Evolutionary conservation across 169 alveolate genomes (phyloP), one percentile per base, ranked within the genome.

Genomic region (Eimeria nieschulzi): DNA sequence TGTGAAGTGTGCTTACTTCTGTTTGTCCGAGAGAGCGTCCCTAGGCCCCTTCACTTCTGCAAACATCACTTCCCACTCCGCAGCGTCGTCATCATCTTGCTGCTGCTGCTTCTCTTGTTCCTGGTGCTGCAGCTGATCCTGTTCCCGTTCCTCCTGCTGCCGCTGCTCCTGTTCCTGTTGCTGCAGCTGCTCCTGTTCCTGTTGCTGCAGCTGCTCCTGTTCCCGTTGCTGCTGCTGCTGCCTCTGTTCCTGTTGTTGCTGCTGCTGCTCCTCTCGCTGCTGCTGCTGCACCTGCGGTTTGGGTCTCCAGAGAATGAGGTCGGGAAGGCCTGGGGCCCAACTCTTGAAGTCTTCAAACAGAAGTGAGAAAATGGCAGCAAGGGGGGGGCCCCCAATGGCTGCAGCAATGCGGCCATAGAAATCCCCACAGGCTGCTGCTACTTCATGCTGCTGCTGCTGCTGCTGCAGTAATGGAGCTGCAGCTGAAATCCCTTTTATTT

Each of bases 41-140:
- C 85, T 26, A 23, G 85, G 92, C 9, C 92, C 92, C 66, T 86
- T 86, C 55, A 86, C 92, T 63, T 86, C 92, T 9, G 54, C 92
- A 9, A 86, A 72, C 76, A 54, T 13, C 54, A 23, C 87, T 25
- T 79, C 87, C 23, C 46, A 39, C 56, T 39, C 73, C 0, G 73
- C 56, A 19, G 1, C 12, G 23, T 13, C 71, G 71, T 9, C 87
- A 6, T 0, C 25, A 19, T n/a, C 84, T 17, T 51, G 55, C 88
- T 21, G 64, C 87, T 6, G 61, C 21, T 17, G 54, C 21, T 73
- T 59, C 23, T 73, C 8, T 55, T 72, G 17, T 19, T 26, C 21
- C 83, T 17, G 61, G 56, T 72, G 61, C 26, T 72, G 61, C 8
- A 9, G 53, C 83, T 17, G 61, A 8, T 39, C 61, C 83, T 73